Percentiles rank a stretch among this genome's conserved stretches.
phyloP scores from a whole-genome alignment of 768 basidiomycete genomes.

The Amanita fuliginea region DNA sequence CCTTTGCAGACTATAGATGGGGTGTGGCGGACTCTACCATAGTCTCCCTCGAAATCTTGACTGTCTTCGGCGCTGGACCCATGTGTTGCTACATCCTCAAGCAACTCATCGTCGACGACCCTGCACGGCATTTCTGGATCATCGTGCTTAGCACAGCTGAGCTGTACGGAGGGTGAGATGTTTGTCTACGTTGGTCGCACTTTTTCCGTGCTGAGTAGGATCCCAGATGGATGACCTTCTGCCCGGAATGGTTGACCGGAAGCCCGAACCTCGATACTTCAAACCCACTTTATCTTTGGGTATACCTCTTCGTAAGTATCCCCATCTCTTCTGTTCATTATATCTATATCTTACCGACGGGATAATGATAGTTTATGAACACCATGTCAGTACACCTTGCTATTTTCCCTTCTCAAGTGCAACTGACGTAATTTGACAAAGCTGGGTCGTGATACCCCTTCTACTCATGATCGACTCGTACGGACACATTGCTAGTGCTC shows the following conservation, averaged over 20 bases:
- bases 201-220: neutral
- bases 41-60: constrained; percentile 75
- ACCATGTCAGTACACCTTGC: constrained; percentile 39
- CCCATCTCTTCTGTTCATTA: neutral
- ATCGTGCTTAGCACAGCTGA: constrained; percentile 68
- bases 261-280: constrained; percentile 63
- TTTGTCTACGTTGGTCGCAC: neutral
- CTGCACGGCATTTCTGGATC: constrained; percentile 70
- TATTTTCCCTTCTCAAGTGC: neutral
- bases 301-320: constrained; percentile 64
- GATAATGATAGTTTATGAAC: constrained; percentile 59
- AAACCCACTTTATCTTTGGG: constrained; percentile 64
- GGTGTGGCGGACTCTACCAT: constrained; percentile 68
- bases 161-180: constrained; percentile 59
- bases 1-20: constrained; percentile 75
- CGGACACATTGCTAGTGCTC: constrained; percentile 47
- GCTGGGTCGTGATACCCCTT: constrained; percentile 74
- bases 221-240: constrained; percentile 77
- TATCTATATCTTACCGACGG: neutral
- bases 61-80: constrained; percentile 69
- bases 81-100: constrained; percentile 63
- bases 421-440: constrained; percentile 16
- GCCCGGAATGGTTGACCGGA: constrained; percentile 76
- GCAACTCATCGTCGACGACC: constrained; percentile 53
- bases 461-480: constrained; percentile 76